Conservation (phyloP, 2,329 filamentous ascomycete genomes). For the Fusarium camptoceras region DNA sequence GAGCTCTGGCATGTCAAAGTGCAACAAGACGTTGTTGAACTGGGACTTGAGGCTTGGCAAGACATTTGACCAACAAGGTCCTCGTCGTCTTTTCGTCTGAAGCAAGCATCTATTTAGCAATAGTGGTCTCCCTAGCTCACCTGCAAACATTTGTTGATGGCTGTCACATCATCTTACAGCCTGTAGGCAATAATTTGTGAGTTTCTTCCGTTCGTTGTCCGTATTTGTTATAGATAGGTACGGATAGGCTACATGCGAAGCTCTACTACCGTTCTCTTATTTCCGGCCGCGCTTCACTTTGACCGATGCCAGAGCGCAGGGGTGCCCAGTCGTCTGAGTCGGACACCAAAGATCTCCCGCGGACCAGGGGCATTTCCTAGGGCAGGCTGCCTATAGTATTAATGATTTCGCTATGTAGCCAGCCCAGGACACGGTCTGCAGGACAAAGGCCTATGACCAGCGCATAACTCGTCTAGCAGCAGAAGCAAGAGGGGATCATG, state of each 20-base stretch:
- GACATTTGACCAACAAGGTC: conserved; percentile 37
- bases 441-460: not conserved
- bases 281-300: conserved; percentile 15
- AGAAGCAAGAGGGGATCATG: not conserved
- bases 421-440: not conserved
- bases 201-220: not conserved
- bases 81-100: conserved; percentile 4
- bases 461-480: not conserved
- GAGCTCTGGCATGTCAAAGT: conserved; percentile 12
- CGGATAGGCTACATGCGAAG: not conserved
- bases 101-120: not conserved
- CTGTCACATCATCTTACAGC: not conserved
- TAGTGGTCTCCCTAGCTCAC: not conserved
- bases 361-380: conserved; percentile 8
- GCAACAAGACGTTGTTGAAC: conserved; percentile 12
- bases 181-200: not conserved
- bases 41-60: not conserved
- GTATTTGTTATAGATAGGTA: not conserved
- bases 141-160: not conserved
- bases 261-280: not conserved
- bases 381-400: not conserved
- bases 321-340: conserved; percentile 7
- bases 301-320: conserved; percentile 3
- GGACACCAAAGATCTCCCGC: conserved; percentile 15
- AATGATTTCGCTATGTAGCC: conserved; percentile 3